These are phyloP conservation scores for Apiotrichum veenhuisii DNA, from an alignment of 1,284 basidiomycete species.

Conservation along the genomic window DNA sequence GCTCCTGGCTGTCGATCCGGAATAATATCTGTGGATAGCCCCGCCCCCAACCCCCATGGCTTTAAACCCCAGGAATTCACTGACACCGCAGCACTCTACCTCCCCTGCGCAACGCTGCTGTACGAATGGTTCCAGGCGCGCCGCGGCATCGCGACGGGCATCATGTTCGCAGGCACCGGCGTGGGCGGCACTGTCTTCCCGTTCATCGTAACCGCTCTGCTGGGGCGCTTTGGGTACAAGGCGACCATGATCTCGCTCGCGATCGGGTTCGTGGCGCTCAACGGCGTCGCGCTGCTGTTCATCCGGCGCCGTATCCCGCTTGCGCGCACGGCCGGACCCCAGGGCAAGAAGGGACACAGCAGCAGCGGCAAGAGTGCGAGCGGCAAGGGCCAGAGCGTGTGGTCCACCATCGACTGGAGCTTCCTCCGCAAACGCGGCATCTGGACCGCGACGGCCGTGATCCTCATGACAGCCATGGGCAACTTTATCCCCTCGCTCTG, in stretches of 20 bases:
- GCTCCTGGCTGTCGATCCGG: too few relatives aligned
- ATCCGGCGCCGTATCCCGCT: conserved; percentile 45
- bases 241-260: conserved; percentile 44
- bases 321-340: not conserved
- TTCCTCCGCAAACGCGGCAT: conserved; percentile 31
- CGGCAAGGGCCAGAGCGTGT: too few relatives aligned
- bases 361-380: too few relatives aligned
- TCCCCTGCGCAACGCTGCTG: conserved; percentile 46
- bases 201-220: conserved; percentile 38
- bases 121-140: conserved; percentile 47
- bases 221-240: conserved; percentile 46
- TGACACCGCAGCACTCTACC: conserved; percentile 30
- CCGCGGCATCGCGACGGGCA: conserved; percentile 44
- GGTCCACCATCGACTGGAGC: conserved; percentile 19
- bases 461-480: conserved; percentile 41
- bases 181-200: conserved; percentile 46
- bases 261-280: conserved; percentile 34
- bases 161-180: conserved; percentile 47
- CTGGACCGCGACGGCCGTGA: conserved; percentile 36
- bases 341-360: not conserved
- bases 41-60: not conserved
- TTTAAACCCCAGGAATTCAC: not conserved
- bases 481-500: conserved; percentile 48
- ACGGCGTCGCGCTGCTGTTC: conserved; percentile 33
- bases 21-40: not conserved